Base-by-base conservation (phyloP, 345 rosid genomes). In the Lepidium aucheri region DNA sequence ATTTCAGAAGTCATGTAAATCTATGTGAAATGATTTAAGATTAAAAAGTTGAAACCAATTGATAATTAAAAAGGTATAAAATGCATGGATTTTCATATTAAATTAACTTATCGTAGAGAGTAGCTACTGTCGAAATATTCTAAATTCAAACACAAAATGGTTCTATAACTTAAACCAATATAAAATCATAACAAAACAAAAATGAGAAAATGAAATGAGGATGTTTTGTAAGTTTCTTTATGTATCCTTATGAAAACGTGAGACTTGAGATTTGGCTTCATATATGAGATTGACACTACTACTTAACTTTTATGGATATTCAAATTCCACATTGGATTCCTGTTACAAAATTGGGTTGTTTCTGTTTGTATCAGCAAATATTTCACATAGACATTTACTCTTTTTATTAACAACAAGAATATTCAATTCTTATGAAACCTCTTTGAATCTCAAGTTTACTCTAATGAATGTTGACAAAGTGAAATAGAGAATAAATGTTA, bases 311-410 rank as follows among this genome's bases (percentile, higher is more conserved):
- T 39, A 61, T 46, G 51, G 44, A 64, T 63, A 64, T 73, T 53
- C 58, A 52, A 53, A 53, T 61, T 46, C 58, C 36, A 67, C 69
- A 74, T 74, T 61, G 73, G 77, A 74, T 74, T 61, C 73, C 65
- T 39, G 41, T 68, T 60, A 8, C 49, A 38, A 30, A 34, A 53
- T 46, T 43, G 47, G 18, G 33, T 32, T 56, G 6, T 13, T 12
- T 46, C 15, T 49, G 72, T 72, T 57, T 49, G 15, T 49, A 56
- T 22, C 16, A 40, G 17, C 42, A 16, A 20, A 50, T 58, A 8
- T 41, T 64, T 59, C 72, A 51, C 36, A 8, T 8, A 57, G n/a
- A 40, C 53, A 50, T 57, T 58, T 64, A 39, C 36, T 17, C 52
- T 40, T 28, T 36, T 39, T 28, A 69, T 50, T 39, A 18, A 60